phyloP scores from a whole-genome alignment of 768 basidiomycete species.

The Neoboletus brunneissimus region DNA sequence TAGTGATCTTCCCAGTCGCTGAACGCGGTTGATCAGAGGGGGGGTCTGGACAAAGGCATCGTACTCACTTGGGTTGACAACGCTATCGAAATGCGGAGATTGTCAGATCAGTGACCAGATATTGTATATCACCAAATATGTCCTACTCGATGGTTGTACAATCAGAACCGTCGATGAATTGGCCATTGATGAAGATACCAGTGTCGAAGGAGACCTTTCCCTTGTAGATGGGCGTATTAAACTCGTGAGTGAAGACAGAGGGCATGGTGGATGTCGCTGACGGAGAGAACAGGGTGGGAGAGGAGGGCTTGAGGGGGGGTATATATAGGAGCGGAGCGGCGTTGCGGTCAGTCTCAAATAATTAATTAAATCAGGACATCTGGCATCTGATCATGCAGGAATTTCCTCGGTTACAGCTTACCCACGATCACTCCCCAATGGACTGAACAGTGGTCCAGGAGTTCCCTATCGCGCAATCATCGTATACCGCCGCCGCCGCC shows the following conservation, averaged over 20 bases:
- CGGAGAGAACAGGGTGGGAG: background rate
- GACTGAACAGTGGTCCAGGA: too few relatives aligned
- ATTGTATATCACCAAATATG: background rate
- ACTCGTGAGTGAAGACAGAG: conserved; percentile 44
- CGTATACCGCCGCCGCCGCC: too few relatives aligned
- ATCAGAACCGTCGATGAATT: conserved; percentile 58
- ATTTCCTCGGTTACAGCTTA: background rate
- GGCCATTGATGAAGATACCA: conserved; percentile 69
- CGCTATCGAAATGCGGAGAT: conserved; percentile 33
- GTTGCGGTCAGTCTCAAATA: too few relatives aligned
- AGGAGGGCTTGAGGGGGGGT: background rate
- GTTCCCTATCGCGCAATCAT: too few relatives aligned
- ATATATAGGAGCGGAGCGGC: conserved; percentile 21
- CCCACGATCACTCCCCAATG: too few relatives aligned
- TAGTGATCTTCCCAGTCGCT: conserved; percentile 66
- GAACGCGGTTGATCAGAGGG: background rate
- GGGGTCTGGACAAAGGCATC: background rate
- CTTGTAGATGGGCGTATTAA: conserved; percentile 55
- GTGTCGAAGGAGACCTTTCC: conserved; percentile 56
- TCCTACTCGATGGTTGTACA: conserved; percentile 68
- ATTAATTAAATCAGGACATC: too few relatives aligned
- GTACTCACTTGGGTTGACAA: conserved; percentile 53
- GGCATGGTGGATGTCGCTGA: conserved; percentile 35
- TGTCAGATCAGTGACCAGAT: background rate
- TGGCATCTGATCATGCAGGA: too few relatives aligned